phyloP scores from a whole-genome alignment of 2,329 filamentous ascomycete species.

The Botrytis fabae region DNA sequence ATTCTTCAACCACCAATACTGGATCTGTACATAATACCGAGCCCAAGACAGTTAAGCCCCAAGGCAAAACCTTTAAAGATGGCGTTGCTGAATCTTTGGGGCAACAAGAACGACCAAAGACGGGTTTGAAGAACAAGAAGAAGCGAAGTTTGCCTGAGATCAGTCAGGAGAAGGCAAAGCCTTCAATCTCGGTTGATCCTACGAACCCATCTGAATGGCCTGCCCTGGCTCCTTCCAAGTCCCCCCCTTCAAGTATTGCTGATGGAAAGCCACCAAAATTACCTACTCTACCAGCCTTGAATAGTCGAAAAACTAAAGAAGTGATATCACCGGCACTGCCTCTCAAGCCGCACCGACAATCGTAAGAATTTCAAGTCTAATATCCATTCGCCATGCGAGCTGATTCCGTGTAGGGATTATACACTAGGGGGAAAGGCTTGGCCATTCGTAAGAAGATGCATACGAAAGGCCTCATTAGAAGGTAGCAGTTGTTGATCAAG shows the following conservation, averaged over 20 bases:
- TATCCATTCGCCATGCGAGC: constrained; percentile 16
- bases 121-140: constrained; percentile 13
- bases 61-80: neutral
- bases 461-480: constrained; percentile 16
- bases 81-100: neutral
- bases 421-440: constrained; percentile 24
- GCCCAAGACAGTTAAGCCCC: constrained; percentile 1
- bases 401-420: constrained; percentile 25
- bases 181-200: neutral
- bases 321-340: constrained; percentile 17
- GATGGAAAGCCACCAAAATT: constrained; percentile 29
- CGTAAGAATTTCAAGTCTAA: constrained; percentile 21
- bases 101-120: constrained; percentile 3
- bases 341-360: constrained; percentile 3
- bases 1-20: constrained; percentile 13
- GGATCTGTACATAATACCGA: constrained; percentile 28
- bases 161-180: neutral
- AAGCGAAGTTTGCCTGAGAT: neutral
- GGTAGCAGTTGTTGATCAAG: neutral
- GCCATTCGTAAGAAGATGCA: constrained; percentile 32
- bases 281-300: constrained; percentile 21
- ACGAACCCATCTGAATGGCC: constrained; percentile 31
- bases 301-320: neutral
- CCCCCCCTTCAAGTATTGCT: constrained; percentile 27
- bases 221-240: constrained; percentile 28